Percentiles rank a stretch among this genome's conserved stretches.
phyloP scores from a whole-genome alignment of 1,284 basidiomycete genomes.

The Athelia sp. region DNA sequence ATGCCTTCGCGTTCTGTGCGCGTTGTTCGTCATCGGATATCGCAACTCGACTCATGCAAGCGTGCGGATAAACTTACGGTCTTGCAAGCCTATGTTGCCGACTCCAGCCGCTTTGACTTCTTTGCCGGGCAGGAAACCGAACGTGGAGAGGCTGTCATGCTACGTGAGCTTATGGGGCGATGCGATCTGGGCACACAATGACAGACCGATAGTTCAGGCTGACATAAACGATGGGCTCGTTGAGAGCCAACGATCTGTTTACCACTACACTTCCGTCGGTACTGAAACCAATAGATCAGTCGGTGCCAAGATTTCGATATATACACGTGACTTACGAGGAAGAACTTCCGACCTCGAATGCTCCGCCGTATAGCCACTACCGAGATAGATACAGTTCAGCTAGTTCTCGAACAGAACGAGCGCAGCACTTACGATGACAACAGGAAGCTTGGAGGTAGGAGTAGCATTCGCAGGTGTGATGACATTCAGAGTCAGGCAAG shows the following conservation, averaged over 20 bases:
- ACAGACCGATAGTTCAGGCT: conserved; percentile 37
- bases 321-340: conserved; percentile 22
- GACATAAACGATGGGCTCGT: conserved; percentile 46
- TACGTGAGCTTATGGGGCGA: too few relatives aligned
- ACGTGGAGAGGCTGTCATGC: conserved; percentile 11
- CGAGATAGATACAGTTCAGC: background rate
- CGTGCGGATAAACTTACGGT: conserved; percentile 24
- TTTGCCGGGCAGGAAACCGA: conserved; percentile 39
- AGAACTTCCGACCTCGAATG: conserved; percentile 36
- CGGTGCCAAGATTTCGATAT: background rate
- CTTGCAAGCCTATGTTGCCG: conserved; percentile 46
- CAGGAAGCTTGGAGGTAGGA: conserved; percentile 40
- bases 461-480: conserved; percentile 38
- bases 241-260: conserved; percentile 39
- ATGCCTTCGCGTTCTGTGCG: conserved; percentile 47
- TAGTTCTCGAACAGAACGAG: background rate
- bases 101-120: conserved; percentile 42
- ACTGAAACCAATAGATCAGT: conserved; percentile 21
- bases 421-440: conserved; percentile 40
- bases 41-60: background rate
- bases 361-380: conserved; percentile 54
- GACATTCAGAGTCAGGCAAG: conserved; percentile 56
- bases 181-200: background rate
- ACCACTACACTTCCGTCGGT: conserved; percentile 44
- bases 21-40: background rate